phyloP scores from a whole-genome alignment of 2,329 filamentous ascomycete species.

The Cytospora paraplurivora region DNA sequence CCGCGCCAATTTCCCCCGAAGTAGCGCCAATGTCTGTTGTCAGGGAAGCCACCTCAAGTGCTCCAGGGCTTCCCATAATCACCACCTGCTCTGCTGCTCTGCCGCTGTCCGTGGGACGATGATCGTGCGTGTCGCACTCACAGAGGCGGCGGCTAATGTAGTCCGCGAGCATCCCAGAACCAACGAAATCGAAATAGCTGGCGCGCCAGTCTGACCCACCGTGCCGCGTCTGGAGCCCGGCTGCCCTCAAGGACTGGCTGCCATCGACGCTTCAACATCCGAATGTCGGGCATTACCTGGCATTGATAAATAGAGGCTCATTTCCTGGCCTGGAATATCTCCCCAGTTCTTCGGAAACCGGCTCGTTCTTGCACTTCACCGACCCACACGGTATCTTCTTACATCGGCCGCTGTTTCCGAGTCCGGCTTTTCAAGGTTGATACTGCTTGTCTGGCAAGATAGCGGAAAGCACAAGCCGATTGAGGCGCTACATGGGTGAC shows the following conservation, averaged over 20 bases:
- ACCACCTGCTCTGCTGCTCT: neutral
- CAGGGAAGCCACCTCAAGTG: neutral
- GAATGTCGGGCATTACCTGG: neutral
- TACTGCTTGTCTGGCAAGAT: neutral
- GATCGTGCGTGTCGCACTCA: neutral
- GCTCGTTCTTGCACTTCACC: constrained; percentile 7
- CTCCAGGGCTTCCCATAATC: neutral
- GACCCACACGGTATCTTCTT: constrained; percentile 11
- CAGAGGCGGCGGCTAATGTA: constrained; percentile 14
- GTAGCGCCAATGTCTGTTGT: neutral
- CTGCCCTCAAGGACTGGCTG: constrained; percentile 13
- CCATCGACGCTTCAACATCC: constrained; percentile 1
- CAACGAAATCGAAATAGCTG: constrained; percentile 4
- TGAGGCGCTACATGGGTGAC: neutral
- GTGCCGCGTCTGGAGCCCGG: constrained; percentile 13
- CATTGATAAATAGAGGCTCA: neutral
- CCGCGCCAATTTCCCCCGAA: neutral
- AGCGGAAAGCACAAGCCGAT: neutral
- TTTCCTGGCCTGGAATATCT: constrained; percentile 11
- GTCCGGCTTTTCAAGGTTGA: neutral
- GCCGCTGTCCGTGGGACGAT: neutral
- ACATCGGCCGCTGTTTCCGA: constrained; percentile 4
- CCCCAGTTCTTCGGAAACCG: constrained; percentile 3
- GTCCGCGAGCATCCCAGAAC: constrained; percentile 8
- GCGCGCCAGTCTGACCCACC: constrained; percentile 8